Evolutionary conservation across 2,329 filamentous ascomycete genomes (phyloP).

Genomic region (Epichloe sylvatica): DNA sequence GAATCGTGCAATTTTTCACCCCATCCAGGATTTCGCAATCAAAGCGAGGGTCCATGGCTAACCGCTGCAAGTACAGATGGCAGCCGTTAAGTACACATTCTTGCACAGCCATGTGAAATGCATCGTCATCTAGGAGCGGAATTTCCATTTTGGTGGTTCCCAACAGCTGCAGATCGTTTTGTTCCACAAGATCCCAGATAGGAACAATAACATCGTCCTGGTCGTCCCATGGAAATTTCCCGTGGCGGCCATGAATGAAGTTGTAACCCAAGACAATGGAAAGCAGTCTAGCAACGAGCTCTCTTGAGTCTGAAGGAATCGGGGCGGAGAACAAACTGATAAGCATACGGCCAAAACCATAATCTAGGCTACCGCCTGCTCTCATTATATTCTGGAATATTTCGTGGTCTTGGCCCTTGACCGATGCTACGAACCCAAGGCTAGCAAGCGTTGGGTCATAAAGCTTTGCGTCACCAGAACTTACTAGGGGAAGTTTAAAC

Average conservation of each 20-base stretch:
- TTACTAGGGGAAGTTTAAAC: conserved; percentile 7
- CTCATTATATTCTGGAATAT: conserved; percentile 1
- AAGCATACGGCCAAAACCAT: neutral
- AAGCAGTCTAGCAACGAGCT: neutral
- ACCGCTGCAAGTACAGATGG: conserved; percentile 16
- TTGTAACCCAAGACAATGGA: neutral
- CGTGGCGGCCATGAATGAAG: neutral
- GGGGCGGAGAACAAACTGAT: neutral
- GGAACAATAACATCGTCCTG: too few species aligned
- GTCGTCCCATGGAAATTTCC: neutral
- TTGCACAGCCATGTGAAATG: conserved; percentile 7
- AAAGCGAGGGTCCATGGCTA: conserved; percentile 18
- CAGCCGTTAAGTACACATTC: conserved; percentile 10
- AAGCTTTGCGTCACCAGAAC: neutral
- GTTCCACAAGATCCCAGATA: too few species aligned
- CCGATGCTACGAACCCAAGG: conserved; percentile 4
- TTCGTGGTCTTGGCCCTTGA: neutral
- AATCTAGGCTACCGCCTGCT: neutral
- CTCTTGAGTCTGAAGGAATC: neutral
- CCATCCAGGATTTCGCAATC: conserved; percentile 12
- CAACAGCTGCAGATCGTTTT: conserved; percentile 5
- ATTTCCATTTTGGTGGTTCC: conserved; percentile 4
- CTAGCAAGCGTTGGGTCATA: neutral
- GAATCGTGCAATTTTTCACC: conserved; percentile 12
- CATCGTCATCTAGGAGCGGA: conserved; percentile 7